These are phyloP conservation scores for Candida adriatica DNA, from an alignment of 805 yeast species.

Conservation along the genomic window DNA sequence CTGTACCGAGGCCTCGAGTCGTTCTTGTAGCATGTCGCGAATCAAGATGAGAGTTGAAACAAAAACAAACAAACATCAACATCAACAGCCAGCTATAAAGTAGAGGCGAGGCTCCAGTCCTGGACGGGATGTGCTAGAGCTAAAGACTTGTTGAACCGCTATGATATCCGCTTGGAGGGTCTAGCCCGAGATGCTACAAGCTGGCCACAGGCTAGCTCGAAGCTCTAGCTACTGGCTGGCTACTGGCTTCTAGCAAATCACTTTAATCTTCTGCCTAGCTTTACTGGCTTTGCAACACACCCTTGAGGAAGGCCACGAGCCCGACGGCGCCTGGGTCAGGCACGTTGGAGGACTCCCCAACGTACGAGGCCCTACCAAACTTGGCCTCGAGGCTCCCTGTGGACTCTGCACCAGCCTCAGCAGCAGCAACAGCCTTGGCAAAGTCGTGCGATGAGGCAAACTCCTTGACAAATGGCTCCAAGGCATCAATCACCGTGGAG, in stretches of 20 bases:
- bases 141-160: no score
- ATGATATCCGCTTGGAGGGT: no score
- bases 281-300: no score
- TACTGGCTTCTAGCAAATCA: no score
- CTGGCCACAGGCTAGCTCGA: no score
- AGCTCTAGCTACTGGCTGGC: no score
- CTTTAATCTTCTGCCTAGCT: not conserved
- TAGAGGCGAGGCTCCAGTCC: no score
- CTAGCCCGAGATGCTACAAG: no score
- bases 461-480: constrained; percentile 76
- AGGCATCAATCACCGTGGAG: constrained; percentile 81
- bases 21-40: constrained; percentile 4
- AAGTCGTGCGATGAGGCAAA: constrained; percentile 47
- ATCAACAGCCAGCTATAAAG: no score
- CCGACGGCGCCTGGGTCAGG: constrained; percentile 98
- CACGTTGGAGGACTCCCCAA: constrained; percentile 57
- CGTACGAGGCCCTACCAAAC: constrained; percentile 93
- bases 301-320: constrained; percentile 46
- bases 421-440: constrained; percentile 57
- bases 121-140: no score
- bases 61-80: no score
- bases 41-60: no score
- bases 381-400: constrained; percentile 75
- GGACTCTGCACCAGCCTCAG: constrained; percentile 65
- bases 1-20: constrained; percentile 31